phyloP scores from a whole-genome alignment of 2,329 filamentous ascomycete genomes.

The Fusarium verticillioides region DNA sequence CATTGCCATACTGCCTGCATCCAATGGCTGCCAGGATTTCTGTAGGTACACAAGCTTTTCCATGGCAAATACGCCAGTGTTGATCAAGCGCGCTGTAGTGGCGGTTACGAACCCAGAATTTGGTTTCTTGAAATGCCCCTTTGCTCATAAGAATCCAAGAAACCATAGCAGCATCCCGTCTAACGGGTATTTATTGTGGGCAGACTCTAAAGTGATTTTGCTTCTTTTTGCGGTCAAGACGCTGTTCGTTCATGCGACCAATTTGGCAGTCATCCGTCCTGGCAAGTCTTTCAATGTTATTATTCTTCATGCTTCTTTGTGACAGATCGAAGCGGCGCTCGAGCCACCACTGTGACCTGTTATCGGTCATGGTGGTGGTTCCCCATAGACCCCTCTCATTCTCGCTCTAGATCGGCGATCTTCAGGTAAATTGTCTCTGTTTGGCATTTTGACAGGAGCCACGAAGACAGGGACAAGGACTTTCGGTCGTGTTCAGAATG shows the following conservation, averaged over 20 bases:
- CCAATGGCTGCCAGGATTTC: conserved; percentile 28
- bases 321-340: conserved; percentile 18
- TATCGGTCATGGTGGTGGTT: conserved; percentile 9
- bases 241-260: background rate
- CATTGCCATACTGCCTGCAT: conserved; percentile 12
- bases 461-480: conserved; percentile 5
- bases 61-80: conserved; percentile 7
- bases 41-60: conserved; percentile 15
- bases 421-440: conserved; percentile 19
- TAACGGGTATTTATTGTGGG: background rate
- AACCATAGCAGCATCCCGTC: conserved; percentile 7
- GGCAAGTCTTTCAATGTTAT: background rate
- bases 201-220: background rate
- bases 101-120: conserved; percentile 19
- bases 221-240: background rate
- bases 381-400: conserved; percentile 24
- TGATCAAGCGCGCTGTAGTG: conserved; percentile 7
- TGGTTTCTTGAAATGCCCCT: conserved; percentile 2
- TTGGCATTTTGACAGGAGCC: conserved; percentile 15
- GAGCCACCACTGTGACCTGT: conserved; percentile 28
- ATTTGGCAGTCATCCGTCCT: background rate
- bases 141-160: background rate
- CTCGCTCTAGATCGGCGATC: conserved; percentile 42
- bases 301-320: conserved; percentile 12
- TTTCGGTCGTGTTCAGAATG: conserved; percentile 7